These are phyloP conservation scores for Suillus brevipes DNA, from an alignment of 768 basidiomycete species.

Conservation along the genomic window DNA sequence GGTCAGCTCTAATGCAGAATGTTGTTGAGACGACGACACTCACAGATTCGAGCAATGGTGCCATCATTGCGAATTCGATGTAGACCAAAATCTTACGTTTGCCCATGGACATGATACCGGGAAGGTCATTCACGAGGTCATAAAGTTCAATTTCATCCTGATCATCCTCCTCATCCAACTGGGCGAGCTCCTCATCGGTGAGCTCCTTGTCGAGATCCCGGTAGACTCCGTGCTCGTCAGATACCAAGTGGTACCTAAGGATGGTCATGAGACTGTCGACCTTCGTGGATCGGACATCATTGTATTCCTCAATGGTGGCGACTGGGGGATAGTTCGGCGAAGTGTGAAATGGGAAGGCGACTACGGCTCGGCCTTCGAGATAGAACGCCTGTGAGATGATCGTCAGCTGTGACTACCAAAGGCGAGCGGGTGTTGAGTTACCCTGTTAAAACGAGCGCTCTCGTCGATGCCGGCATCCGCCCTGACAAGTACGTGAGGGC, in stretches of 20 bases:
- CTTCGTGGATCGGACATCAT: not conserved
- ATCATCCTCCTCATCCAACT: not conserved
- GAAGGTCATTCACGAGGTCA: not conserved
- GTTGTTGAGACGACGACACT: not conserved
- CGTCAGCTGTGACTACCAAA: too few relatives aligned
- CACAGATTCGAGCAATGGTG: not conserved
- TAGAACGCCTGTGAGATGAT: not conserved
- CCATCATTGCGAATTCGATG: slow-evolving; percentile 7
- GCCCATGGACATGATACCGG: not conserved
- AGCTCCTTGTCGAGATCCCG: not conserved
- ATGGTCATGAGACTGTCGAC: not conserved
- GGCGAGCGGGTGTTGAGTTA: not conserved
- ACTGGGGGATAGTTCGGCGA: not conserved
- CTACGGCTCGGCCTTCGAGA: not conserved
- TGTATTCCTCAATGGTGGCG: not conserved
- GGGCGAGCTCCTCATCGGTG: too few relatives aligned
- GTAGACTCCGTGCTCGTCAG: not conserved
- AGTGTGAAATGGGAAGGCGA: not conserved
- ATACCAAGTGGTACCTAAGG: not conserved
- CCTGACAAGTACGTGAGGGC: too few relatives aligned
- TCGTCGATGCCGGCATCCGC: not conserved
- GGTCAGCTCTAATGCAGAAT: not conserved
- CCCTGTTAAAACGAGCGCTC: not conserved
- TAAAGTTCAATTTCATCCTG: not conserved
- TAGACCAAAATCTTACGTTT: not conserved